Percentiles rank a stretch among this genome's conserved stretches.
Evolutionary conservation across 2,329 filamentous ascomycete genomes (phyloP).

Genomic region (Byssothecium circinans): DNA sequence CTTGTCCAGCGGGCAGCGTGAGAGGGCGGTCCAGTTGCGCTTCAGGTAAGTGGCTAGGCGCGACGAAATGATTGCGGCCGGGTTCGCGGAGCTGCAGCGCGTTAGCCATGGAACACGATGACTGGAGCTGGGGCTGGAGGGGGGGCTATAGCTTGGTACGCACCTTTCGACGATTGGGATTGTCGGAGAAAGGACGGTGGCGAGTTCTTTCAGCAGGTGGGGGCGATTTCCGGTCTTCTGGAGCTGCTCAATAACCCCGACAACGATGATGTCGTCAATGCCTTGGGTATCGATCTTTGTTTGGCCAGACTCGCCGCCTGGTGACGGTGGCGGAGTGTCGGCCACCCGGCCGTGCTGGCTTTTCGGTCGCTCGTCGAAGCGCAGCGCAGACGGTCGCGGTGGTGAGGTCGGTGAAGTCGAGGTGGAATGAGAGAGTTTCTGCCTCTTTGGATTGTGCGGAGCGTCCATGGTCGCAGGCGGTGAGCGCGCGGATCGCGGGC

Average conservation of each 20-base stretch:
- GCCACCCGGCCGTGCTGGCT: conserved; percentile 50
- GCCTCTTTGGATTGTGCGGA: conserved; percentile 60
- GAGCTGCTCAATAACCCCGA: conserved; percentile 83
- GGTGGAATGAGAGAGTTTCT: conserved; percentile 74
- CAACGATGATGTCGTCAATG: conserved; percentile 94
- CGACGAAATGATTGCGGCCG: conserved; percentile 91
- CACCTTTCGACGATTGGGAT: conserved; percentile 91
- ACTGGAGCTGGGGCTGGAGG: conserved; percentile 9
- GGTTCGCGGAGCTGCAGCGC: conserved; percentile 80
- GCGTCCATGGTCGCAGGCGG: conserved; percentile 59
- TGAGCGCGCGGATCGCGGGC: conserved; percentile 57
- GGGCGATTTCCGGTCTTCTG: conserved; percentile 89
- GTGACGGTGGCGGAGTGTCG: conserved; percentile 80
- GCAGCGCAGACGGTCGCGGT: conserved; percentile 48
- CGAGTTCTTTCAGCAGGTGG: conserved; percentile 92
- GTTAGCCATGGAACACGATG: conserved; percentile 39
- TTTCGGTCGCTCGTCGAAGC: conserved; percentile 52
- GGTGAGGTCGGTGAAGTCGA: conserved; percentile 48
- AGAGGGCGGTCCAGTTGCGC: conserved; percentile 73
- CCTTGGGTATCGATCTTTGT: conserved; percentile 73
- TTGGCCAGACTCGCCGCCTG: conserved; percentile 53
- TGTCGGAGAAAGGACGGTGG: conserved; percentile 72
- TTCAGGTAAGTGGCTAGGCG: conserved; percentile 88
- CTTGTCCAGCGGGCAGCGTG: conserved; percentile 87
- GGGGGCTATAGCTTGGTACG: conserved; percentile 45